Evolutionary conservation across 2,329 filamentous ascomycete species (phyloP), one percentile per base, ranked within the genome.

Genomic region (Berkeleyomyces rouxiae): DNA sequence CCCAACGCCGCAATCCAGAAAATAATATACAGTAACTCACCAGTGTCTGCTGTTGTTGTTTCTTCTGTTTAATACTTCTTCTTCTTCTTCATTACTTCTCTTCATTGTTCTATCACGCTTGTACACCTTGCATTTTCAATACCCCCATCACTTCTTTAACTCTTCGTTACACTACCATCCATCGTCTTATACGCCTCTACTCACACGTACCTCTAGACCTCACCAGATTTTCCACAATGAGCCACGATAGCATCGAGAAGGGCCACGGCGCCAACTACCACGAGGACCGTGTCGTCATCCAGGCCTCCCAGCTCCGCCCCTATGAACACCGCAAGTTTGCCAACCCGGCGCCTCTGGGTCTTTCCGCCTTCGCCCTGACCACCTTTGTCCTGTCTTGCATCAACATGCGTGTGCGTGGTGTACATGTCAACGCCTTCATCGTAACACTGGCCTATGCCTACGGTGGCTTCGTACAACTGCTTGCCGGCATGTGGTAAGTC

Each of bases 401-500:
- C 74, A 92, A 92, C 76, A 78, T 89, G 73, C 77, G 81, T 61
- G 76, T 84, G 2, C 80, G 83, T 10, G 79, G 77, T 63, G 76
- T 90, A 62, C 73, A 73, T 1, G 72, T 71, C 2, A 84, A 86
- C 57, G 86, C 83, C 70, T 80, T 92, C 62, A 83, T 86, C 53
- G 78, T 90, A 7, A 81, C 82, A 10, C 74, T 86, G 13, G 86
- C 87, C 4, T 85, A 86, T 68, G 87, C 80, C 33, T 91, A 91
- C 71, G 88, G 88, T 69, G 88, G 87, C 68, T 77, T 90, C 13
- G 82, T 91, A 49, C 88, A 93, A 76, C 78, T 92, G 59, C 76
- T 89, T 31, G 86, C 88, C 67, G 88, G 88, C 76, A 93, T 92
- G 88, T 93, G 88, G 88, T 90, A 79, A 73, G 82, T 64, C 40